Conservation (phyloP, 192 early-diverging fungal species). For the Coemansia sp. region DNA sequence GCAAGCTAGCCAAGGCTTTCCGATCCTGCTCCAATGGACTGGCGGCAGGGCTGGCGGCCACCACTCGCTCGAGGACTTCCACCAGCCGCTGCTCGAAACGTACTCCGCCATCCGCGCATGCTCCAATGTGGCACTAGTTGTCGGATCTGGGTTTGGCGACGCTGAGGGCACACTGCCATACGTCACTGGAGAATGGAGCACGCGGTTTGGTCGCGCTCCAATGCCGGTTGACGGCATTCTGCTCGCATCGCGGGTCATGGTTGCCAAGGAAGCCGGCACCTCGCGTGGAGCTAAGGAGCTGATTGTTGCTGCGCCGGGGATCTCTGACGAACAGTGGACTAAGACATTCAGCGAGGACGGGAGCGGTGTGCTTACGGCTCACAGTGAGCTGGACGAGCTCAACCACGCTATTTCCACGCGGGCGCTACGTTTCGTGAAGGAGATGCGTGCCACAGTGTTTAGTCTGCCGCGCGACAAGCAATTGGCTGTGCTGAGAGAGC, state of each 20-base stretch:
- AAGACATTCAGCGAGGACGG: constrained; percentile 75
- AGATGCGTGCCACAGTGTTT: constrained; percentile 82
- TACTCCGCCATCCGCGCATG: constrained; percentile 71
- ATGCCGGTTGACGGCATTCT: constrained; percentile 97
- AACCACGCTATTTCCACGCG: constrained; percentile 92
- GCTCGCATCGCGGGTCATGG: constrained; percentile 97
- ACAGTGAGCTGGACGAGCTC: constrained; percentile 90
- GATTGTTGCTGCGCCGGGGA: constrained; percentile 82
- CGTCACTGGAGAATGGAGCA: constrained; percentile 91
- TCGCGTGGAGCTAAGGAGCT: constrained; percentile 81
- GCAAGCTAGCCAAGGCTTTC: constrained; percentile 76
- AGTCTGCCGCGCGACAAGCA: constrained; percentile 83
- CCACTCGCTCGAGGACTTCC: constrained; percentile 96
- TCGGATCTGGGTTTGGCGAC: constrained; percentile 91
- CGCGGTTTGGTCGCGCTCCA: constrained; percentile 74
- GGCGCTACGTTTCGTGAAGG: constrained; percentile 75
- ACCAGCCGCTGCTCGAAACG: constrained; percentile 79
- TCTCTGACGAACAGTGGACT: constrained; percentile 81
- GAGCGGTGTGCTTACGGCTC: constrained; percentile 83
- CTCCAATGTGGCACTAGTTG: constrained; percentile 82
- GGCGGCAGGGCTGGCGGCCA: constrained; percentile 96
- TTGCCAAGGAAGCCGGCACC: constrained; percentile 83
- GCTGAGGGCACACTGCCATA: constrained; percentile 85
- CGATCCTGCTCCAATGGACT: constrained; percentile 94
- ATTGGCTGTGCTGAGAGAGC: constrained; percentile 64